phyloP scores from a whole-genome alignment of 768 basidiomycete genomes.

The Russula sp. region DNA sequence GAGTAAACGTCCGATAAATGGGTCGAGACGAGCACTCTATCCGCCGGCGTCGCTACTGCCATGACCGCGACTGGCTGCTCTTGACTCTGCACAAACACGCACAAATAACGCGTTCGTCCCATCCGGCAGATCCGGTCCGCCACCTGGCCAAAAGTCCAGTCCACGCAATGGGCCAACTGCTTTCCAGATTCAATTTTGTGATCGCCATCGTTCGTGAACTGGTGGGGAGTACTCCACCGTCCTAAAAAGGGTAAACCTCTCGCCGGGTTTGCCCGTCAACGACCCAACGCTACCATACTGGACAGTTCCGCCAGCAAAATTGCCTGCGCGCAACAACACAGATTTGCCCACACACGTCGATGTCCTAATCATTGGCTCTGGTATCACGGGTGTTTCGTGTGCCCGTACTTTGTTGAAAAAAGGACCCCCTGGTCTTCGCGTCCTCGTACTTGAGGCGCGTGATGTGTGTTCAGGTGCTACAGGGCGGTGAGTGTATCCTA shows the following conservation, averaged over 20 bases:
- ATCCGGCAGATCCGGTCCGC: neutral
- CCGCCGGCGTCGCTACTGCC: slow-evolving; percentile 16
- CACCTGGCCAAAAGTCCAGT: no score
- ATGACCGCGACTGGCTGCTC: neutral
- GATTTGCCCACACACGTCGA: slow-evolving; percentile 53
- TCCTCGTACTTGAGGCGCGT: slow-evolving; percentile 81
- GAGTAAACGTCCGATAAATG: slow-evolving; percentile 66
- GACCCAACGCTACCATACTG: slow-evolving; percentile 62
- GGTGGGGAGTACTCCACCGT: slow-evolving; percentile 17
- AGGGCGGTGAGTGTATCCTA: slow-evolving; percentile 48
- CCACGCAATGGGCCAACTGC: slow-evolving; percentile 22
- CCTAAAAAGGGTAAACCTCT: slow-evolving; percentile 36
- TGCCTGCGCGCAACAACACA: slow-evolving; percentile 37
- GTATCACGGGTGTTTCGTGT: slow-evolving; percentile 66
- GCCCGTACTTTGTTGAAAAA: slow-evolving; percentile 52
- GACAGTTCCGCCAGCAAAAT: slow-evolving; percentile 52
- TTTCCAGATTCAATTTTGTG: slow-evolving; percentile 16
- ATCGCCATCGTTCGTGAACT: neutral
- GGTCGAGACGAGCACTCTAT: slow-evolving; percentile 37
- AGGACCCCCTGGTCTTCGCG: slow-evolving; percentile 34
- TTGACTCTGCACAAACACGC: neutral
- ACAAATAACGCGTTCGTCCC: slow-evolving; percentile 7
- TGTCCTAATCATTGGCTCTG: slow-evolving; percentile 72
- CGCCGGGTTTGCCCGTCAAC: slow-evolving; percentile 55
- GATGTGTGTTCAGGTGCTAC: slow-evolving; percentile 75